Conservation (phyloP, 768 basidiomycete genomes). For the Asterophora lycoperdoides region DNA sequence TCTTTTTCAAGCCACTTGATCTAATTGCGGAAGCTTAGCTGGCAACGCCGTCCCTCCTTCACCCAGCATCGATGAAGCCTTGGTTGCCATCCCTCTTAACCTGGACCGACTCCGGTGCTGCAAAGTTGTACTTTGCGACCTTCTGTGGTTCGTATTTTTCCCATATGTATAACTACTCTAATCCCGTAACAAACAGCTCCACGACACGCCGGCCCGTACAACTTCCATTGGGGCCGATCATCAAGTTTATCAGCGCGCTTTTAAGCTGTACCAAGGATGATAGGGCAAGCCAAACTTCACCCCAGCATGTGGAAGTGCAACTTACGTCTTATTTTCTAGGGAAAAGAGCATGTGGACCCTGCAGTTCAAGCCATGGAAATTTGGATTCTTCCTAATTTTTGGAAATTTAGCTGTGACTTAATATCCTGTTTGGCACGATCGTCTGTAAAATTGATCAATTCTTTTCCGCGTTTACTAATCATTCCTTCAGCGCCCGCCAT, state of each 20-base stretch:
- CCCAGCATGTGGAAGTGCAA: not conserved
- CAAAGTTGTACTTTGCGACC: constrained; percentile 44
- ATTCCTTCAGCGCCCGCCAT: constrained; percentile 41
- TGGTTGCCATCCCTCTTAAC: constrained; percentile 48
- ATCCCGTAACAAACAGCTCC: constrained; percentile 44
- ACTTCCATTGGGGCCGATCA: constrained; percentile 62
- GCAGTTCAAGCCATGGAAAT: constrained; percentile 52
- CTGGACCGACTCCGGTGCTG: constrained; percentile 59
- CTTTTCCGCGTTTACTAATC: not conserved
- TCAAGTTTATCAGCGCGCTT: constrained; percentile 49
- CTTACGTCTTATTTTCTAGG: constrained; percentile 27
- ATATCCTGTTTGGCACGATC: constrained; percentile 43
- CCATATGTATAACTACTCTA: not conserved
- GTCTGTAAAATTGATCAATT: constrained; percentile 29
- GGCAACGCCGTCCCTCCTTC: constrained; percentile 2
- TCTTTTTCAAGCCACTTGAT: not conserved
- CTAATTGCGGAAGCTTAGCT: constrained; percentile 3
- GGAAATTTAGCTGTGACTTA: constrained; percentile 50
- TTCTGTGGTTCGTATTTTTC: constrained; percentile 45
- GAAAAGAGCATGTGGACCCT: constrained; percentile 46
- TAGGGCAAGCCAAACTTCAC: constrained; percentile 27
- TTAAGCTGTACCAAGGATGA: constrained; percentile 46
- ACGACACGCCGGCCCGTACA: constrained; percentile 57
- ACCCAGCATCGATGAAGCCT: constrained; percentile 30
- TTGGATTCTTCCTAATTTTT: constrained; percentile 45